Percentiles rank a stretch among this genome's conserved stretches.
Conservation (phyloP, 345 rosid species). For the Fremontodendron californicum region DNA sequence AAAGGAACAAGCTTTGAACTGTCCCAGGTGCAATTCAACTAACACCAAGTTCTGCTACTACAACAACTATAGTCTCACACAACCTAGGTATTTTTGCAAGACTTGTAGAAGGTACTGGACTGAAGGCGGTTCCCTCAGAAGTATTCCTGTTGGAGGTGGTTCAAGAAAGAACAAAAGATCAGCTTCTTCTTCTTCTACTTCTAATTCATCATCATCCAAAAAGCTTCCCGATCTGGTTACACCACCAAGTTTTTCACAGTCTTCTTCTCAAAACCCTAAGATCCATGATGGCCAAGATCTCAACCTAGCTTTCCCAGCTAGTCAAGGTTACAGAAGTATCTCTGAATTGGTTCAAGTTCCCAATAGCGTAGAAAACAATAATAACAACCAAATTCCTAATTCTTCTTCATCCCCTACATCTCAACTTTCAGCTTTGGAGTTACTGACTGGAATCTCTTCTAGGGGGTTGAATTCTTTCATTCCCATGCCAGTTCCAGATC, state of each 20-base stretch:
- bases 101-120: conserved; percentile 99
- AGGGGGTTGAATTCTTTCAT: conserved; percentile 59
- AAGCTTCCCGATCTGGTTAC: conserved; percentile 62
- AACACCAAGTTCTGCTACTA: conserved; percentile 98
- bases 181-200: conserved; percentile 28
- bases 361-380: conserved; percentile 29
- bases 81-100: conserved; percentile 95
- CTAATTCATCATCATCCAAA: conserved; percentile 32
- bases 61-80: conserved; percentile 97
- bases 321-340: conserved; percentile 49
- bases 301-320: conserved; percentile 53
- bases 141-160: conserved; percentile 97
- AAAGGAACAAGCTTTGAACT: conserved; percentile 80
- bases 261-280: conserved; percentile 50
- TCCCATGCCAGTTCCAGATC: conserved; percentile 64
- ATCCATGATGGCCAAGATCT: conserved; percentile 68
- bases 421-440: conserved; percentile 63
- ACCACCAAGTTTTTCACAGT: conserved; percentile 29
- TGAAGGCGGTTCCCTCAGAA: conserved; percentile 90
- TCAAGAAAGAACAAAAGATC: conserved; percentile 96
- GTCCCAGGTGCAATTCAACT: conserved; percentile 93
- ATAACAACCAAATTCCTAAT: conserved; percentile 31
- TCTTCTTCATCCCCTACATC: conserved; percentile 28
- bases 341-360: conserved; percentile 58
- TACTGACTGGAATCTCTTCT: conserved; percentile 58